Base-by-base conservation (phyloP, 257 asterid species). In the Gentiana macrophylla region DNA sequence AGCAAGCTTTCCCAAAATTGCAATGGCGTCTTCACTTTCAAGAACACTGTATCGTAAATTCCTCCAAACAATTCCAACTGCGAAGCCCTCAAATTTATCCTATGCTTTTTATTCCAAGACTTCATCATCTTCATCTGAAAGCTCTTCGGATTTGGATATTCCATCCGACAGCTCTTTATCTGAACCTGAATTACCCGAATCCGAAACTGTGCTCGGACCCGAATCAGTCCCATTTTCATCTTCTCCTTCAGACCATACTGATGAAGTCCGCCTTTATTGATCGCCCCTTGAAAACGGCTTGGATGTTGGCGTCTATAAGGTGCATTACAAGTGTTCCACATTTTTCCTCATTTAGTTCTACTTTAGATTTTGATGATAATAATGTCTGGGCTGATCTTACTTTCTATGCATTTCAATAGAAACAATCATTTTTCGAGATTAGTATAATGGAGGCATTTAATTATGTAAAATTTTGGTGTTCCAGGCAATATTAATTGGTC, bases 401-500 rank as follows among this genome's bases (percentile, higher is more conserved):
- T n/a, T n/a, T n/a, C n/a, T n/a, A n/a, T n/a, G n/a, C n/a, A n/a
- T n/a, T n/a, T n/a, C n/a, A n/a, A n/a, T n/a, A n/a, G n/a, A n/a
- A n/a, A n/a, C n/a, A n/a, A n/a, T n/a, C n/a, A n/a, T n/a, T n/a
- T n/a, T n/a, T n/a, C n/a, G n/a, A n/a, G n/a, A n/a, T n/a, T n/a
- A n/a, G n/a, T n/a, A n/a, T n/a, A n/a, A n/a, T n/a, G n/a, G n/a
- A n/a, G n/a, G n/a, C n/a, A n/a, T n/a, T n/a, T n/a, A n/a, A n/a
- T n/a, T 12, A 8, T 13, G 6, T 4, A 57, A 35, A 9, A 15
- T 34, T n/a, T n/a, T n/a, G 37, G 35, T 65, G 62, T 48, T 35
- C 55, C 74, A 75, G 84, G 98, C 96, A 2, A 84, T 84, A 73
- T 49, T 91, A 75, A 85, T 91, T 51, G 96, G 98, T 48, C 87